Conservation (phyloP, 2,329 filamentous ascomycete species). For the Aspergillus sp. region DNA sequence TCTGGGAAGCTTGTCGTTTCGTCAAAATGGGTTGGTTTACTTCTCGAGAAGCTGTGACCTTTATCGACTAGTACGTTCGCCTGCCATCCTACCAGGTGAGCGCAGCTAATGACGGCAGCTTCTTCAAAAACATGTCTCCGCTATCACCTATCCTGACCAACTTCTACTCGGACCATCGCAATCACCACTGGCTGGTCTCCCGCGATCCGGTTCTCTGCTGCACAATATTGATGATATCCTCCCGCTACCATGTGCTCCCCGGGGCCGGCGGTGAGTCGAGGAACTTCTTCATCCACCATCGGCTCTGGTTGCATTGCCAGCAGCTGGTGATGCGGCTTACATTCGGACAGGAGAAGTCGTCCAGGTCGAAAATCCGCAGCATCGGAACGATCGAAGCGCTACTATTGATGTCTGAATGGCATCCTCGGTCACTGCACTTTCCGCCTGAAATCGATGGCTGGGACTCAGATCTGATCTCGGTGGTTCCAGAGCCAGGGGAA, state of each 20-base stretch:
- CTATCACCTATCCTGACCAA: slow-evolving; percentile 43
- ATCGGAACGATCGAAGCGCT: slow-evolving; percentile 47
- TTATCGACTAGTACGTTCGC: slow-evolving; percentile 39
- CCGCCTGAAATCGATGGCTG: slow-evolving; percentile 46
- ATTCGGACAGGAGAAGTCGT: slow-evolving; percentile 45
- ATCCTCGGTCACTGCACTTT: slow-evolving; percentile 46
- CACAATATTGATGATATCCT: slow-evolving; percentile 48
- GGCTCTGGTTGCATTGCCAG: slow-evolving; percentile 47
- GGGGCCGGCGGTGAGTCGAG: slow-evolving; percentile 38
- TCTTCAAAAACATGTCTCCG: slow-evolving; percentile 44
- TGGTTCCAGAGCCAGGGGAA: slow-evolving; percentile 28
- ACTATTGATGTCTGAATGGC: slow-evolving; percentile 48
- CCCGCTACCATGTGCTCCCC: slow-evolving; percentile 40
- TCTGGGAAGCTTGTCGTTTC: slow-evolving; percentile 44
- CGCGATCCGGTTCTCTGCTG: slow-evolving; percentile 45
- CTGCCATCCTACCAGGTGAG: too few relatives aligned
- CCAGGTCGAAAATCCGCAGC: slow-evolving; percentile 40
- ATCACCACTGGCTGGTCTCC: slow-evolving; percentile 41
- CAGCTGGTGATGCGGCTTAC: slow-evolving; percentile 45
- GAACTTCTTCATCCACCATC: slow-evolving; percentile 45
- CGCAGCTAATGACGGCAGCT: too few relatives aligned
- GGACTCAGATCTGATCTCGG: slow-evolving; percentile 44
- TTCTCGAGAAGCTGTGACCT: slow-evolving; percentile 44
- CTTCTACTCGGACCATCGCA: slow-evolving; percentile 41
- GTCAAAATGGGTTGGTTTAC: slow-evolving; percentile 50